These are phyloP conservation scores for Poterioochromonas sp. DNA, from an alignment of 352 stramenopile genomes.

Conservation along the genomic window DNA sequence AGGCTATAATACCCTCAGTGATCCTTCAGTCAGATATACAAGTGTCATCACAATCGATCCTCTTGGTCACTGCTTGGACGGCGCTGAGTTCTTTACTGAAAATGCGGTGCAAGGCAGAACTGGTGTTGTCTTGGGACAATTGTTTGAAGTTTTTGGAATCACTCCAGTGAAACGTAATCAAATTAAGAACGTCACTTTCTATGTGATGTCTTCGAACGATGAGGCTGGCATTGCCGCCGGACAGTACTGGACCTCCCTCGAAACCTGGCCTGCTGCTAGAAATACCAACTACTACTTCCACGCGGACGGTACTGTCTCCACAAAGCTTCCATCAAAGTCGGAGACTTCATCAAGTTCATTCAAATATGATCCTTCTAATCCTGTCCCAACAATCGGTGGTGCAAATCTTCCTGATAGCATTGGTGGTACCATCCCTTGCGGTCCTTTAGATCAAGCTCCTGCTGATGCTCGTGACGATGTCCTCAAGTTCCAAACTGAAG, in stretches of 20 bases:
- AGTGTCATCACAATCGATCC: slow-evolving; percentile 29
- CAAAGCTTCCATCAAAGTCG: not conserved
- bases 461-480: slow-evolving; percentile 39
- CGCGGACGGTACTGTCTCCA: not conserved
- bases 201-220: slow-evolving; percentile 37
- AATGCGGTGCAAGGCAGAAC: slow-evolving; percentile 24
- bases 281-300: slow-evolving; percentile 34
- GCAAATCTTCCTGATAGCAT: slow-evolving; percentile 40
- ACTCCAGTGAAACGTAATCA: not conserved
- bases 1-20: slow-evolving; percentile 22
- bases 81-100: slow-evolving; percentile 33
- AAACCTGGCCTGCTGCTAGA: slow-evolving; percentile 34
- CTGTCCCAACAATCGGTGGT: slow-evolving; percentile 42
- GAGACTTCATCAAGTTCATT: slow-evolving; percentile 23
- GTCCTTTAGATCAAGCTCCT: slow-evolving; percentile 38
- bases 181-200: slow-evolving; percentile 40
- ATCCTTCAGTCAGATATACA: not conserved
- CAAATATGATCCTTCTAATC: slow-evolving; percentile 40
- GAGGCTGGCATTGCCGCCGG: not conserved
- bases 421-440: slow-evolving; percentile 38
- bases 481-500: slow-evolving; percentile 34
- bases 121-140: slow-evolving; percentile 23
- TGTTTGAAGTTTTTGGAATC: slow-evolving; percentile 34
- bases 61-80: slow-evolving; percentile 35
- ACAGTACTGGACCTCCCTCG: slow-evolving; percentile 45